phyloP scores from a whole-genome alignment of 2,329 filamentous ascomycete genomes.

The Mycosphaerella sp. region DNA sequence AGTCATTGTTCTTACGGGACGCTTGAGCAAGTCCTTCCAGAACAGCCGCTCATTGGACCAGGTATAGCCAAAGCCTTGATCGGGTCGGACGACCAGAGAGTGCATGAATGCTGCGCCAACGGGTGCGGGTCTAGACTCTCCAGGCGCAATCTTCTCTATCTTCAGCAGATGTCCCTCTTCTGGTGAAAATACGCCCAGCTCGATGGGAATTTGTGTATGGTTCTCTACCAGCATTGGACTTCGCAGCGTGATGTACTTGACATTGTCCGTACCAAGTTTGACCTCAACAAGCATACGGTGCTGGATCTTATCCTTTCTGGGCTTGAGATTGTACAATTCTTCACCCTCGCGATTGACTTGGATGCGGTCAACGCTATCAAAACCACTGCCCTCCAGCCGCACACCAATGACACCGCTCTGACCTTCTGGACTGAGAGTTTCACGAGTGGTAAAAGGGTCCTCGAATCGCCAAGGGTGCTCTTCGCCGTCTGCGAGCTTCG shows the following conservation, averaged over 20 bases:
- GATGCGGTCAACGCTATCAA: conserved; percentile 83
- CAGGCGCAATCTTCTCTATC: conserved; percentile 94
- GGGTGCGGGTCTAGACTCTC: conserved; percentile 80
- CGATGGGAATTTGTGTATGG: conserved; percentile 91
- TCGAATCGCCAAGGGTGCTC: conserved; percentile 96
- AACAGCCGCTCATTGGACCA: conserved; percentile 88
- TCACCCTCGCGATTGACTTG: conserved; percentile 93
- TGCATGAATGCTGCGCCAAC: conserved; percentile 90
- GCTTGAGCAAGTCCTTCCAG: conserved; percentile 85
- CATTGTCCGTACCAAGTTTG: conserved; percentile 83
- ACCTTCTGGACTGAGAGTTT: conserved; percentile 80
- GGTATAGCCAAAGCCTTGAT: conserved; percentile 91
- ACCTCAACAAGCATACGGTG: conserved; percentile 92
- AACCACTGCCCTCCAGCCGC: conserved; percentile 85
- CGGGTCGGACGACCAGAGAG: conserved; percentile 77
- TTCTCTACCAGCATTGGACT: conserved; percentile 92
- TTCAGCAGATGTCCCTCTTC: conserved; percentile 86
- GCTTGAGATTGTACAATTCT: conserved; percentile 78
- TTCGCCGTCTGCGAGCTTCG: conserved; percentile 78
- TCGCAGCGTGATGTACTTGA: conserved; percentile 95
- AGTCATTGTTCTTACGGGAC: conserved; percentile 77
- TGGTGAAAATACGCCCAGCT: conserved; percentile 83
- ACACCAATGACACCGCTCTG: conserved; percentile 74
- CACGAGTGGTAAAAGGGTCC: conserved; percentile 91
- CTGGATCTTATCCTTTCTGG: conserved; percentile 75